Percentiles rank a stretch among this genome's conserved stretches.
Evolutionary conservation across 441 rosid genomes (phyloP).

Genomic region (Euphorbia corollata): DNA sequence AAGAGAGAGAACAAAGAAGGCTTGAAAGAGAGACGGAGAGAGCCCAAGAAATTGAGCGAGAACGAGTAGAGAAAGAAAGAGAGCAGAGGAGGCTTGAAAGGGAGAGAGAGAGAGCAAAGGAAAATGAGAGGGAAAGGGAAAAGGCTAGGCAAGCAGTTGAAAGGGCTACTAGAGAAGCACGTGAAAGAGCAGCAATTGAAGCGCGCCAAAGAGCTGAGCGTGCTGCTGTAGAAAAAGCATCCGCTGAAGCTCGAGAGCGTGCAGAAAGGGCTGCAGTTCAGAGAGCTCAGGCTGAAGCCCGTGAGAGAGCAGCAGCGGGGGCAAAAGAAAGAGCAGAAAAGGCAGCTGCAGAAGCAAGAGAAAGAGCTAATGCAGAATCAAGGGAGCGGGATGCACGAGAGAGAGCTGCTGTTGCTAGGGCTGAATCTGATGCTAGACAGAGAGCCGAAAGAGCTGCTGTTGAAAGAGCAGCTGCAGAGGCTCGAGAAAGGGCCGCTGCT

Average conservation of each 20-base stretch:
- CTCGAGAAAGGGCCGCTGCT: constrained; percentile 62
- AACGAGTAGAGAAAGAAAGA: constrained; percentile 57
- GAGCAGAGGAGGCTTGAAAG: constrained; percentile 60
- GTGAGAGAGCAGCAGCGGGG: constrained; percentile 72
- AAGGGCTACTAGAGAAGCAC: constrained; percentile 94
- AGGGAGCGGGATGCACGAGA: constrained; percentile 49
- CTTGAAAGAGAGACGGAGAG: constrained; percentile 51
- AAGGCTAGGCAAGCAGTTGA: constrained; percentile 80
- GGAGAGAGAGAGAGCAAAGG: constrained; percentile 53
- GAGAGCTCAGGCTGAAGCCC: constrained; percentile 93
- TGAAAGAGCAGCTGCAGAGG: constrained; percentile 45
- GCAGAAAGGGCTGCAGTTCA: constrained; percentile 86
- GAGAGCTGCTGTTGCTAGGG: constrained; percentile 34
- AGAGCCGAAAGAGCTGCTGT: constrained; percentile 53
- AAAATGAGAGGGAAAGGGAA: constrained; percentile 60
- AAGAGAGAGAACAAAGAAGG: constrained; percentile 50
- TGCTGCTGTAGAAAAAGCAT: constrained; percentile 66
- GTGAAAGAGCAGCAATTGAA: constrained; percentile 85
- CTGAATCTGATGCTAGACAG: constrained; percentile 45
- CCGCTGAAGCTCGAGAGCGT: constrained; percentile 74
- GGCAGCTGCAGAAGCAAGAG: constrained; percentile 80
- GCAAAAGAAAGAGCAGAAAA: constrained; percentile 81
- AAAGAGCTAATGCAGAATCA: constrained; percentile 79
- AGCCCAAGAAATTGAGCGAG: constrained; percentile 34
- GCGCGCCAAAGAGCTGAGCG: constrained; percentile 78